A percentile compares a stretch with the other conserved stretches of the same genome.
phyloP scores from a whole-genome alignment of 2,329 filamentous ascomycete genomes.

The Hirsutella rhossiliensis region DNA sequence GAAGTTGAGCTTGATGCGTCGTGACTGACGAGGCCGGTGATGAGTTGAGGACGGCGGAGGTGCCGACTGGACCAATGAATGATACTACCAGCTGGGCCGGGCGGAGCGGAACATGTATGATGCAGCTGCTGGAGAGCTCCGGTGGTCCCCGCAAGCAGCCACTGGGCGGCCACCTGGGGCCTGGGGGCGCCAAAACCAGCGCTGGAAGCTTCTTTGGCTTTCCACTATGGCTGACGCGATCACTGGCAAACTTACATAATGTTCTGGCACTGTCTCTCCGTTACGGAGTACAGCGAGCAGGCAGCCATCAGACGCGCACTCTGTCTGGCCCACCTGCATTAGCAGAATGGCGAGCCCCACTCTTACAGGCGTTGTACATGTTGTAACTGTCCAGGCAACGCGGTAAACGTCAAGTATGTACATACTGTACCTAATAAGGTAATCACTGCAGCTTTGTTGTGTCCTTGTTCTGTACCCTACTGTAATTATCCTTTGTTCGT shows the following conservation, averaged over 20 bases:
- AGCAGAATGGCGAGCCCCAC: not conserved
- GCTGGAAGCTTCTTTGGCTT: conserved; percentile 18
- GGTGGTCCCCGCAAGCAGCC: not conserved
- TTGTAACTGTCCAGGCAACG: too few species aligned
- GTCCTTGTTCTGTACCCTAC: too few species aligned
- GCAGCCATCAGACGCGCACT: not conserved
- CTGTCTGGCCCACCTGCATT: too few species aligned
- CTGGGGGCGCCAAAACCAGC: conserved; percentile 5
- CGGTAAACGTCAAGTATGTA: too few species aligned
- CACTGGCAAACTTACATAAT: too few species aligned
- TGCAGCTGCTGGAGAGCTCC: conserved; percentile 9
- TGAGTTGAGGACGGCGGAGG: not conserved
- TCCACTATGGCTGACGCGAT: conserved; percentile 10
- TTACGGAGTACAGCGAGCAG: too few species aligned
- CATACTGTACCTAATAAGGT: too few species aligned
- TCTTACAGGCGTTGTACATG: too few species aligned
- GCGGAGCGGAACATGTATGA: conserved; percentile 24
- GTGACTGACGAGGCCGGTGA: not conserved
- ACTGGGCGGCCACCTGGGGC: conserved; percentile 6
- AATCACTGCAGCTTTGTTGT: too few species aligned
- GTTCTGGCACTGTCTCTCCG: too few species aligned
- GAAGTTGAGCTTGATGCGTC: not conserved
- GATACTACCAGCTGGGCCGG: conserved; percentile 15
- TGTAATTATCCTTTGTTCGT: too few species aligned
- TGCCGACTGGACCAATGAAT: conserved; percentile 20